Conservation (phyloP, 1,284 basidiomycete species). For the Sphaerobolus stellatus region DNA sequence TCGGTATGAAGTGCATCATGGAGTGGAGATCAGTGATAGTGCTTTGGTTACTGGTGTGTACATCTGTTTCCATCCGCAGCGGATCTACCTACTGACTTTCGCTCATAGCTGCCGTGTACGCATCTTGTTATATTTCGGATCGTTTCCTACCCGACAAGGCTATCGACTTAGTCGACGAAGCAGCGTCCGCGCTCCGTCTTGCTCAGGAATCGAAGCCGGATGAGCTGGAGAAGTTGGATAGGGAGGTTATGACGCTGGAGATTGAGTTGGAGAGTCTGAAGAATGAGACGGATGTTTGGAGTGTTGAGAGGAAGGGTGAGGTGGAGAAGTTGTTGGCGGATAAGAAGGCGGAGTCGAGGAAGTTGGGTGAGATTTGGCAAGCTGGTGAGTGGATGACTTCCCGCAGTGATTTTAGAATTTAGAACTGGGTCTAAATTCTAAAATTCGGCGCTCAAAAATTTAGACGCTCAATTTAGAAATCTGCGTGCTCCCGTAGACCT, state of each 20-base stretch:
- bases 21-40: slow-evolving; percentile 85
- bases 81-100: not conserved
- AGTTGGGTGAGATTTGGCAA: slow-evolving; percentile 72
- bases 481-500: too few species aligned
- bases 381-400: slow-evolving; percentile 43
- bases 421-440: too few species aligned
- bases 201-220: slow-evolving; percentile 92
- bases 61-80: not conserved
- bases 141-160: slow-evolving; percentile 89
- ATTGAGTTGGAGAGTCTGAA: slow-evolving; percentile 90
- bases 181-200: slow-evolving; percentile 82
- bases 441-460: too few species aligned
- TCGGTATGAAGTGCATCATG: slow-evolving; percentile 87
- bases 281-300: slow-evolving; percentile 84
- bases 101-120: slow-evolving; percentile 70
- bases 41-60: slow-evolving; percentile 76
- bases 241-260: slow-evolving; percentile 83
- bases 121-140: slow-evolving; percentile 82
- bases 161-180: slow-evolving; percentile 89
- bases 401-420: too few species aligned
- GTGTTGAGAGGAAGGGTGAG: slow-evolving; percentile 64
- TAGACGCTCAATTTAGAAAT: too few species aligned
- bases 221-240: slow-evolving; percentile 78
- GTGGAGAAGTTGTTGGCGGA: slow-evolving; percentile 64
- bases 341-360: slow-evolving; percentile 62